Conservation (phyloP, 768 basidiomycete species). For the Serendipita sp. region DNA sequence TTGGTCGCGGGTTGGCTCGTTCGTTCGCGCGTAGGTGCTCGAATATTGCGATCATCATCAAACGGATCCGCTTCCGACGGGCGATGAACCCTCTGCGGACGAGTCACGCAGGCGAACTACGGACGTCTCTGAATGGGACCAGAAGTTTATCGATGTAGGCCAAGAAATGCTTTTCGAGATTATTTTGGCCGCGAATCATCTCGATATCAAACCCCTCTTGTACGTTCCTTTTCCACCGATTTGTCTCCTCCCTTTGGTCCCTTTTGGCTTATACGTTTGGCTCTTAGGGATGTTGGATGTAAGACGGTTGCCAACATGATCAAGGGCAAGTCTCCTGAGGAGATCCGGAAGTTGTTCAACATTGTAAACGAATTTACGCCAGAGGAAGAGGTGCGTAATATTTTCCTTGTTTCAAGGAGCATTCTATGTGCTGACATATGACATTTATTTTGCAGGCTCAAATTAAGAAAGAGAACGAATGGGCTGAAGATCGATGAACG, state of each 20-base stretch:
- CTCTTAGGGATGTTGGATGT: constrained; percentile 6
- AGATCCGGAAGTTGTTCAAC: constrained; percentile 7
- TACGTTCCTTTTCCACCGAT: constrained; percentile 11
- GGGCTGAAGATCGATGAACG: constrained; percentile 70
- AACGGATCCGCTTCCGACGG: constrained; percentile 21
- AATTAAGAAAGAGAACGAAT: constrained; percentile 99
- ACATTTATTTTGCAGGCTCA: constrained; percentile 44
- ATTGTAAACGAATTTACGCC: constrained; percentile 9
- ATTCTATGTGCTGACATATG: constrained; percentile 9
- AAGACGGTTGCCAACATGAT: constrained; percentile 10
- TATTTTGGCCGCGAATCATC: constrained; percentile 26
- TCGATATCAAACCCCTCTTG: constrained; percentile 26
- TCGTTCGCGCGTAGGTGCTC: constrained; percentile 17
- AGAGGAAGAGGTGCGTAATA: constrained; percentile 5
- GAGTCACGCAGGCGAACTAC: constrained; percentile 21
- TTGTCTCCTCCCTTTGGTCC: neutral
- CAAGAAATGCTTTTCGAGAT: constrained; percentile 28
- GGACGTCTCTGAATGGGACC: constrained; percentile 25
- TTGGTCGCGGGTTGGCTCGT: neutral
- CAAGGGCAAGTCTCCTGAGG: constrained; percentile 7
- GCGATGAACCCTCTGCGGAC: constrained; percentile 13
- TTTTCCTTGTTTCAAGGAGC: neutral
- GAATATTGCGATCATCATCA: constrained; percentile 28
- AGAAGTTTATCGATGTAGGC: constrained; percentile 21
- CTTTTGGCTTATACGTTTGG: neutral